Conservation (phyloP, 2,329 filamentous ascomycete genomes). For the Paecilomyces dactylethromorphus region DNA sequence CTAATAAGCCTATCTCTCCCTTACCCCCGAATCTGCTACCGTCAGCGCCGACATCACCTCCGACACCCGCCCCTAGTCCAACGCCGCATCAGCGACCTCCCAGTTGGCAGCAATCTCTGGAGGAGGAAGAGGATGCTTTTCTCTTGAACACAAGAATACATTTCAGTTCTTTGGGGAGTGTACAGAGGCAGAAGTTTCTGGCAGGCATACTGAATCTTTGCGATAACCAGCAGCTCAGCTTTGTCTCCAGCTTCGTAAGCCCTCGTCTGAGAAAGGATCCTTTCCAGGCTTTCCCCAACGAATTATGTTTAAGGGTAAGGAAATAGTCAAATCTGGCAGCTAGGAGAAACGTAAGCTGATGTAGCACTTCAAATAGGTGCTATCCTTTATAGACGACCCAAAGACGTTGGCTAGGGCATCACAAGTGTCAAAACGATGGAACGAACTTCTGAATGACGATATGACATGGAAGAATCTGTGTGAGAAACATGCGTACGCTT, state of each 20-base stretch:
- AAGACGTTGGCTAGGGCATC: constrained; percentile 88
- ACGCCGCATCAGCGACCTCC: constrained; percentile 57
- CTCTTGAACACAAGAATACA: constrained; percentile 71
- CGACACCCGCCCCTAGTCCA: constrained; percentile 61
- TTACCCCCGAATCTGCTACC: constrained; percentile 57
- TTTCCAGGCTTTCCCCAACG: constrained; percentile 84
- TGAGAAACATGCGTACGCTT: constrained; percentile 93
- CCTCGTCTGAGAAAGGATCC: constrained; percentile 93
- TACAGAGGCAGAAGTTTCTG: constrained; percentile 72
- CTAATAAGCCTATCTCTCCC: constrained; percentile 44
- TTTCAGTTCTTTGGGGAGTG: constrained; percentile 70
- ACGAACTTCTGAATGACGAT: constrained; percentile 88
- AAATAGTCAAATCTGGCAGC: background rate
- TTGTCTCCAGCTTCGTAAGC: constrained; percentile 92
- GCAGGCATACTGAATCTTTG: constrained; percentile 88
- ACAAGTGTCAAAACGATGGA: constrained; percentile 93
- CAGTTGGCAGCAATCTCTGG: constrained; percentile 40
- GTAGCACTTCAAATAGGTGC: constrained; percentile 51
- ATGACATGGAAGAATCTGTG: constrained; percentile 98
- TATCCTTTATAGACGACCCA: constrained; percentile 95
- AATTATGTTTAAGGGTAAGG: constrained; percentile 80
- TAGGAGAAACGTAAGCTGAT: constrained; percentile 7
- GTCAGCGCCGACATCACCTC: constrained; percentile 59
- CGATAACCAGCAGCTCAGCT: constrained; percentile 90
- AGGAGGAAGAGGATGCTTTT: constrained; percentile 76